Evolutionary conservation across 2,329 filamentous ascomycete genomes (phyloP), one percentile per base, ranked within the genome.

Genomic region (Colletotrichum nymphaeae): DNA sequence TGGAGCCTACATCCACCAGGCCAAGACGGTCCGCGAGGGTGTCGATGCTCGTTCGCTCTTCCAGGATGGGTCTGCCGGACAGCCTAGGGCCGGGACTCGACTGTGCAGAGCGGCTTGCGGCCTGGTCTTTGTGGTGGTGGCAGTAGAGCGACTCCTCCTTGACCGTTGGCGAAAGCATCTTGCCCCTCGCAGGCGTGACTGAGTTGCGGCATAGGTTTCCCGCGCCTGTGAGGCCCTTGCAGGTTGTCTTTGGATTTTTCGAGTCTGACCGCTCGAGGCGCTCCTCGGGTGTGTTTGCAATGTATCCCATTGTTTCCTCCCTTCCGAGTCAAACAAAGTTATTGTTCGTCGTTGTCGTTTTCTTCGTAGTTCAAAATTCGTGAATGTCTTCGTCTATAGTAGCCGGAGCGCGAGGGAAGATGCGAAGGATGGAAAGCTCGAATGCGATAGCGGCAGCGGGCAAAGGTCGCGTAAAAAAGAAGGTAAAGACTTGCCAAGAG

Each of bases 121-220:
- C 94, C 82, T 99, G 97, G 70, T 97, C 94, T 80, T 94, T 95
- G 85, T 99, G 97, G 81, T 98, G 95, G 93, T 94, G 98, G 86
- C 96, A 98, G 84, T 95, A 98, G 63, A 92, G 89, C n/a, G 84
- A 86, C 74, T 91, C 88, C 60, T 90, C 87, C 26, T 78, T 75
- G 74, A 82, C 78, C 74, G 74, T 77, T 72, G 76, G 73, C 78
- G 79, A 80, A 64, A 72, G 77, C 73, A 62, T 67, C 52, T 67
- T 75, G 56, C 73, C 68, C 26, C 32, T 49, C 35, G 49, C 65
- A 80, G 81, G 85, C 11, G 89, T 86, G 46, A 97, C 85, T 6
- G 92, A 86, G 64, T 95, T 90, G 75, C 96, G 91, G 84, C 97
- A 99, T 12, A 94, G 93, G 63, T 92, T 89, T n/a, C 97, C 97